Evolutionary conservation across 352 stramenopile genomes (phyloP).

Genomic region (Phytopythium kandeliae): DNA sequence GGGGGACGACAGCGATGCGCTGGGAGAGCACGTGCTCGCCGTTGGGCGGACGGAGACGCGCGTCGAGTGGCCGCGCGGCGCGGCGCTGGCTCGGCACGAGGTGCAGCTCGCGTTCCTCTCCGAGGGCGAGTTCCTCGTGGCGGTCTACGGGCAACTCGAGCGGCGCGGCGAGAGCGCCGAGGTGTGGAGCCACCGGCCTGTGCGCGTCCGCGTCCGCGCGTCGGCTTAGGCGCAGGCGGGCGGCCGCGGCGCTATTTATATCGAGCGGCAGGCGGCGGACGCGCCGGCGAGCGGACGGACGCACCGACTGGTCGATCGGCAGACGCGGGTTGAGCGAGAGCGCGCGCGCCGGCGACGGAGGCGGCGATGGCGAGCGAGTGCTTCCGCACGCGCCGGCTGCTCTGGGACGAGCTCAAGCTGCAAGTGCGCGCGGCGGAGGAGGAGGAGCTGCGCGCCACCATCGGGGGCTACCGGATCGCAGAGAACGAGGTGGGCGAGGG

Average conservation of each 20-base stretch:
- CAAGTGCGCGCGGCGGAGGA: conserved; percentile 46
- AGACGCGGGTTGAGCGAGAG: neutral
- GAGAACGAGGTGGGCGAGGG: conserved; percentile 76
- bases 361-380: conserved; percentile 33
- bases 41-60: conserved; percentile 28
- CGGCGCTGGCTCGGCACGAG: conserved; percentile 17
- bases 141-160: conserved; percentile 16
- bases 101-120: conserved; percentile 64
- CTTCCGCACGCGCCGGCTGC: conserved; percentile 61
- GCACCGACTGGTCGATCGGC: neutral
- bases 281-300: neutral
- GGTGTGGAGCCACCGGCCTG: conserved; percentile 40
- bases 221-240: too few species aligned
- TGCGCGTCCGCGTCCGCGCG: conserved; percentile 31
- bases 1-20: conserved; percentile 7
- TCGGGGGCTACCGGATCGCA: conserved; percentile 60
- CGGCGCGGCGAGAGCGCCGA: neutral
- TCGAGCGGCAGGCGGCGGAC: neutral
- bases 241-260: neutral
- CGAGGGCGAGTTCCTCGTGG: conserved; percentile 43
- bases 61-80: conserved; percentile 16
- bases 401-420: conserved; percentile 73
- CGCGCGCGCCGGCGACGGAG: neutral
- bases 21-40: conserved; percentile 27
- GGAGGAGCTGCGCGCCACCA: conserved; percentile 48